Conservation (phyloP, 2,329 filamentous ascomycete species). For the Ceratocystis lukuohia region DNA sequence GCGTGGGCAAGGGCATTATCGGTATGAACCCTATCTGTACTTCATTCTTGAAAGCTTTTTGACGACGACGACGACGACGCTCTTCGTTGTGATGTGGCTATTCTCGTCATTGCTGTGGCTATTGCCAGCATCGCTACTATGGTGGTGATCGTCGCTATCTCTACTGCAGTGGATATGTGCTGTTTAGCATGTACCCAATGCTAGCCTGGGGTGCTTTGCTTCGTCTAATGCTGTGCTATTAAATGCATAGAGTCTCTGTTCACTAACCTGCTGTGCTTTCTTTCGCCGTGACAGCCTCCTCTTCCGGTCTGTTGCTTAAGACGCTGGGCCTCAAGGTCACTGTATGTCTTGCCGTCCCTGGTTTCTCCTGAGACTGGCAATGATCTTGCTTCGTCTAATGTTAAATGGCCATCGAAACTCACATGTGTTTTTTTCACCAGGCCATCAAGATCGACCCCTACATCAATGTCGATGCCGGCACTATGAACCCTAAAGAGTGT, state of each 20-base stretch:
- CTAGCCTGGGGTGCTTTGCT: no score
- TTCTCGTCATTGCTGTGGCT: neutral
- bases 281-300: constrained; percentile 41
- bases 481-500: constrained; percentile 30
- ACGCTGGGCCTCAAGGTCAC: constrained; percentile 63
- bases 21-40: constrained; percentile 10
- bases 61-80: no score
- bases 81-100: neutral
- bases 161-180: neutral
- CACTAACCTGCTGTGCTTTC: neutral
- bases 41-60: no score
- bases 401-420: constrained; percentile 47
- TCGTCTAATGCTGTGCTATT: neutral
- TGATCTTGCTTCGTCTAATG: constrained; percentile 11
- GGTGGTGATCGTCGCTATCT: neutral
- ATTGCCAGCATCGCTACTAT: neutral
- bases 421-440: constrained; percentile 53
- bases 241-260: neutral
- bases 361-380: neutral
- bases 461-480: constrained; percentile 29
- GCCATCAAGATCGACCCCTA: constrained; percentile 39
- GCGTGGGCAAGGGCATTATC: constrained; percentile 35
- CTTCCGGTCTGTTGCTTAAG: constrained; percentile 53
- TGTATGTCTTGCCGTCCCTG: constrained; percentile 26
- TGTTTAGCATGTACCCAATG: no score